Conservation (phyloP, 2,329 filamentous ascomycete species). For the Penicillium fuscoglaucum region DNA sequence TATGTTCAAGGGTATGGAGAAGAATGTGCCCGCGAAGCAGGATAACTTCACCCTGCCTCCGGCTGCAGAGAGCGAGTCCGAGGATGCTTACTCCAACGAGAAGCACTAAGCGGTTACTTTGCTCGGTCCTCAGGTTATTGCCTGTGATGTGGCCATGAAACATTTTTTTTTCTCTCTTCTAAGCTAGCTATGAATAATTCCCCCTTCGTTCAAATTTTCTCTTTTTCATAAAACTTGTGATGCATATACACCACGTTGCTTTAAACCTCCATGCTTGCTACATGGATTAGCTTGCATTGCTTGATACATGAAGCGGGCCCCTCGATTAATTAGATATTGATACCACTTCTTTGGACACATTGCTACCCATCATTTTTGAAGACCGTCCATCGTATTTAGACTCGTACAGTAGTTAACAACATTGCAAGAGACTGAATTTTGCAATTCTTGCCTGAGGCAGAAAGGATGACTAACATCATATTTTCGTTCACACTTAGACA, state of each 20-base stretch:
- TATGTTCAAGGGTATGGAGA: conserved; percentile 44
- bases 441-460: background rate
- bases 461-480: conserved; percentile 1
- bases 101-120: conserved; percentile 16
- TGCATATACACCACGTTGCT: conserved; percentile 9
- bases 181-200: conserved; percentile 6
- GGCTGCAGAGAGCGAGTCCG: conserved; percentile 32
- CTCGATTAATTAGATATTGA: conserved; percentile 22
- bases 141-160: background rate
- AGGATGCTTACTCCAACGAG: conserved; percentile 25
- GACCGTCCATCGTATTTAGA: background rate
- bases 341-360: conserved; percentile 18
- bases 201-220: conserved; percentile 9
- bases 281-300: conserved; percentile 18
- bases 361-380: background rate
- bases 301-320: conserved; percentile 15
- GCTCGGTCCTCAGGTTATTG: conserved; percentile 1
- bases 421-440: background rate
- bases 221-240: conserved; percentile 5
- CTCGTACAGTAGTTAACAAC: background rate
- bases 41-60: conserved; percentile 39
- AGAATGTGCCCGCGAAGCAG: conserved; percentile 28
- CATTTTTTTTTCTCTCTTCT: too few species aligned
- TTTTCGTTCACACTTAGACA: background rate
- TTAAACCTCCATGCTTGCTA: conserved; percentile 9